Base-by-base conservation (phyloP, 75 land plant genomes). In the Picea glauca region DNA sequence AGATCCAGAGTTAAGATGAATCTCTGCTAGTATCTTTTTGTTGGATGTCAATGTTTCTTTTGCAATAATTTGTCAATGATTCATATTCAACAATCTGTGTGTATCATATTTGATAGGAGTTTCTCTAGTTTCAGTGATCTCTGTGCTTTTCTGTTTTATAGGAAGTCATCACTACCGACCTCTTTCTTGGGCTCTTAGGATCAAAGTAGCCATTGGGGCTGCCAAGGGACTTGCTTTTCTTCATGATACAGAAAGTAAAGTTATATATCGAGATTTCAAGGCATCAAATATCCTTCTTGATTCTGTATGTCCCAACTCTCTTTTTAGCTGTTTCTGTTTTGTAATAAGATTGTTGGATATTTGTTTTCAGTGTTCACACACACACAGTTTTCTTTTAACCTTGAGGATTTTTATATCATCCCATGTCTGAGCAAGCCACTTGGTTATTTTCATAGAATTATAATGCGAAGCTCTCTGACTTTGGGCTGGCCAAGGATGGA, bases 401-500 rank as follows among this genome's bases (percentile, higher is more conserved):
- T 70, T 70, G 26, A 38, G 2, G 2, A 8, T 40, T 43, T 13
- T 68, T 70, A 1, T 65, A 14, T 31, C 5, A 31, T 31, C n/a
- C 54, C 2, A 21, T 40, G n/a, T 6, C 50, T 70, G 74, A 70
- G 12, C 4, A 20, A 40, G 50, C 43, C 20, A 70, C 74, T 40
- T 9, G 74, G 74, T n/a, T 38, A 5, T 70, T 43, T 75, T 75
- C 59, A 57, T 8, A 75, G 76, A 72, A 60, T 59, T 84, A 63
- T 65, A 72, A 77, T 57, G 80, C 85, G 21, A 84, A 84, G 78
- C 87, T 84, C 17, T 79, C 85, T 32, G 85, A 84, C 61, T 84
- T 84, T 77, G 85, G 85, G 38, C 81, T 84, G 15, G 85, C 85
- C 56, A 77, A 77, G 61, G 80, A 77, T 35, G 85, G 87, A 38